Conservation (phyloP, 768 basidiomycete genomes). For the Wakefieldia striispora region DNA sequence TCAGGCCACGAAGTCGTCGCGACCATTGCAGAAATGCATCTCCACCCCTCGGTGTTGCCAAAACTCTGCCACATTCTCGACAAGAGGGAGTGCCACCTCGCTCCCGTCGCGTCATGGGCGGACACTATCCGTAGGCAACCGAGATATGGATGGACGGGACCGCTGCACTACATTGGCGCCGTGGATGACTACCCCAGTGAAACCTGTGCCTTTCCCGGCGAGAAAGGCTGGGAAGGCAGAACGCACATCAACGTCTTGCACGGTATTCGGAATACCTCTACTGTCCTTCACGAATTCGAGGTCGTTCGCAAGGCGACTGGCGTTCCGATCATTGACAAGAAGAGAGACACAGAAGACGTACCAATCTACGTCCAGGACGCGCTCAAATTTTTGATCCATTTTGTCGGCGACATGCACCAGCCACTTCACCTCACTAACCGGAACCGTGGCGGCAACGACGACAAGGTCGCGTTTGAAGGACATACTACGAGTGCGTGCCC, state of each 20-base stretch:
- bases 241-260: slow-evolving; percentile 66
- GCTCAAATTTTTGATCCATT: slow-evolving; percentile 91
- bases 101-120: slow-evolving; percentile 86
- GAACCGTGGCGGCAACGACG: slow-evolving; percentile 84
- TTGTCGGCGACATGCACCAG: slow-evolving; percentile 90
- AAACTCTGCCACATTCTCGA: slow-evolving; percentile 70
- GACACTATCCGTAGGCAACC: slow-evolving; percentile 55
- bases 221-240: slow-evolving; percentile 66
- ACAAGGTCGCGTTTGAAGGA: slow-evolving; percentile 71
- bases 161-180: slow-evolving; percentile 75
- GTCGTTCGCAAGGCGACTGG: slow-evolving; percentile 9
- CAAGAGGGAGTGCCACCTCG: slow-evolving; percentile 66
- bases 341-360: slow-evolving; percentile 13
- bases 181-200: slow-evolving; percentile 74
- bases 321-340: not conserved
- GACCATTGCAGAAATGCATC: slow-evolving; percentile 90
- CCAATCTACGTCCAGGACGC: slow-evolving; percentile 63
- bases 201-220: slow-evolving; percentile 74
- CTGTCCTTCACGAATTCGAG: slow-evolving; percentile 52
- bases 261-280: slow-evolving; percentile 75
- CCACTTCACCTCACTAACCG: slow-evolving; percentile 90
- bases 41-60: slow-evolving; percentile 68
- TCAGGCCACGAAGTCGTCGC: slow-evolving; percentile 90
- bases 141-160: slow-evolving; percentile 67
- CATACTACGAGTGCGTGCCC: slow-evolving; percentile 61